Evolutionary conservation across 208 protist genomes (phyloP).

Genomic region (Acanthamoeba lenticulata): DNA sequence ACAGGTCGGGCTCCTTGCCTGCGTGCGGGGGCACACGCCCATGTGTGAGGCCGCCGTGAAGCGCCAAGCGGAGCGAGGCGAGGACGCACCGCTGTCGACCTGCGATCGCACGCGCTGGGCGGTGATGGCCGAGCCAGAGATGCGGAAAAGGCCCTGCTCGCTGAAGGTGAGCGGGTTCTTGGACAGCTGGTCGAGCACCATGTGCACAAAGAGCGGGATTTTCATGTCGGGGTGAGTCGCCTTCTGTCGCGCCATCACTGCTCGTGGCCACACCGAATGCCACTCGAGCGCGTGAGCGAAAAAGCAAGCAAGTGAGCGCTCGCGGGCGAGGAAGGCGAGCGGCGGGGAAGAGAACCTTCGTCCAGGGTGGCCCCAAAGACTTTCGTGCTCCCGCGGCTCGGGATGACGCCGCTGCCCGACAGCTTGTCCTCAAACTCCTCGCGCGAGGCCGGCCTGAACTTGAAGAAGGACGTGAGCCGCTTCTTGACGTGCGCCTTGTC

Average conservation of each 20-base stretch:
- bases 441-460: background rate
- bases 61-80: background rate
- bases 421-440: conserved; percentile 65
- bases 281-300: background rate
- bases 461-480: conserved; percentile 55
- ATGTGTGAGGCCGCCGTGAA: background rate
- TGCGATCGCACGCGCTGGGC: background rate
- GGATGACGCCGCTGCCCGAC: conserved; percentile 32
- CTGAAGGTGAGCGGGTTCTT: conserved; percentile 55
- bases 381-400: background rate
- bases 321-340: background rate
- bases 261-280: background rate
- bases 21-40: background rate
- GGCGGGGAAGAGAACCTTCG: background rate
- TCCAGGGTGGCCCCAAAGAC: conserved; percentile 47
- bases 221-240: conserved; percentile 21
- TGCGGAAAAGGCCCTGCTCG: conserved; percentile 64
- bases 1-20: conserved; percentile 58
- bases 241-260: conserved; percentile 62
- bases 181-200: conserved; percentile 5
- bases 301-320: background rate
- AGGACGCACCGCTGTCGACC: background rate
- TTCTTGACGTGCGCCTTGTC: conserved; percentile 61
- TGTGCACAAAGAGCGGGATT: conserved; percentile 33
- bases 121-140: conserved; percentile 55